These are phyloP conservation scores for Tagetes patula DNA, from an alignment of 129 eudicot genomes.

Conservation along the genomic window DNA sequence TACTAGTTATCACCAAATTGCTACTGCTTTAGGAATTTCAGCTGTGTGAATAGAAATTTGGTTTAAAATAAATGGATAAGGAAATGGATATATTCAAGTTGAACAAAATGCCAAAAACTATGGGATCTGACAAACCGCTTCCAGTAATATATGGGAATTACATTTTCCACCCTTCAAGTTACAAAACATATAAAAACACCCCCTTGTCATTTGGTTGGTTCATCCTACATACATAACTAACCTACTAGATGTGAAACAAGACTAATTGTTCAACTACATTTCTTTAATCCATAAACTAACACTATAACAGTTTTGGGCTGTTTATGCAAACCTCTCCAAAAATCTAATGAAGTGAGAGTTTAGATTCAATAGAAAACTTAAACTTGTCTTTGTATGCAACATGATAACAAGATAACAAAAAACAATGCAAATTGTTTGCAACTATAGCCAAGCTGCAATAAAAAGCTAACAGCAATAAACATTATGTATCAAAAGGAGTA, in stretches of 20 bases:
- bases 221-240: neutral
- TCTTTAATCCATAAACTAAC: neutral
- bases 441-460: constrained; percentile 17
- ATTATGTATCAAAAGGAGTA: neutral
- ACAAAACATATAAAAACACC: neutral
- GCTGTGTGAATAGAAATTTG: neutral
- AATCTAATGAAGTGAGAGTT: neutral
- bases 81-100: neutral
- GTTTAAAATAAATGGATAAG: neutral
- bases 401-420: constrained; percentile 18
- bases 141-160: neutral
- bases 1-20: neutral
- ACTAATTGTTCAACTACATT: neutral
- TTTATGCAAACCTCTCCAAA: constrained; percentile 13
- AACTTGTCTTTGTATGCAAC: constrained; percentile 26
- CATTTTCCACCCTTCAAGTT: neutral
- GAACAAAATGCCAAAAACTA: constrained; percentile 9
- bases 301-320: constrained; percentile 14
- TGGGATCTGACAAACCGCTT: neutral
- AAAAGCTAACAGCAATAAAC: constrained; percentile 17
- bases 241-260: neutral
- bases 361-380: constrained; percentile 10
- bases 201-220: neutral
- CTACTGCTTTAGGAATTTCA: neutral
- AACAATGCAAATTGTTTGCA: constrained; percentile 23